Conservation (phyloP, 129 eudicot species). For the Calendula officinalis region DNA sequence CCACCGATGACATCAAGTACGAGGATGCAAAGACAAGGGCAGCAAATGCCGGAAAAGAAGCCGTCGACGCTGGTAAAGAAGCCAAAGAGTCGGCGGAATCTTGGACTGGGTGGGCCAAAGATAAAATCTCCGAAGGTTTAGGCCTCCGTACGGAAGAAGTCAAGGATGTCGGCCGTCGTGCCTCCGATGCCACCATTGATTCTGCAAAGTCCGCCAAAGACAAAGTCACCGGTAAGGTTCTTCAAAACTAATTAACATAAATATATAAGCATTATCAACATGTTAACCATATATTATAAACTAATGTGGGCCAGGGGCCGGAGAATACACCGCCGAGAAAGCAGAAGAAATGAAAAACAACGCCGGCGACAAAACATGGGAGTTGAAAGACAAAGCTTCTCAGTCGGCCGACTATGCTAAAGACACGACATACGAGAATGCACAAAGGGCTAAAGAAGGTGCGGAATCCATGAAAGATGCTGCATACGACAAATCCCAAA, state of each 20-base stretch:
- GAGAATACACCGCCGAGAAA: constrained; percentile 31
- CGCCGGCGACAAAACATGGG: constrained; percentile 18
- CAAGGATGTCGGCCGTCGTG: constrained; percentile 26
- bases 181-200: constrained; percentile 35
- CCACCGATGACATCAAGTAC: constrained; percentile 14
- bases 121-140: constrained; percentile 56
- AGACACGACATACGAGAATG: constrained; percentile 21
- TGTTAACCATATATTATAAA: too few species aligned
- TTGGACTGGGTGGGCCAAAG: constrained; percentile 91
- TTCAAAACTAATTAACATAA: background rate
- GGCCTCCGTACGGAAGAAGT: constrained; percentile 44
- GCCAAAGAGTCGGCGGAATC: constrained; percentile 51
- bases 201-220: constrained; percentile 43
- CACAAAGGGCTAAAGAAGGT: constrained; percentile 7
- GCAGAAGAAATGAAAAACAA: constrained; percentile 19
- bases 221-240: constrained; percentile 24
- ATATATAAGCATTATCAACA: background rate
- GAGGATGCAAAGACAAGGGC: constrained; percentile 26
- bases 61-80: constrained; percentile 32
- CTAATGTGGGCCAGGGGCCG: too few species aligned
- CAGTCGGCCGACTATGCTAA: constrained; percentile 22
- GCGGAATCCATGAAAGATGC: constrained; percentile 18
- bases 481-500: constrained; percentile 24
- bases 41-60: constrained; percentile 15
- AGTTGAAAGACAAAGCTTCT: constrained; percentile 21